phyloP scores from a whole-genome alignment of 2,329 filamentous ascomycete species.

The Colletotrichum orchidophilum region DNA sequence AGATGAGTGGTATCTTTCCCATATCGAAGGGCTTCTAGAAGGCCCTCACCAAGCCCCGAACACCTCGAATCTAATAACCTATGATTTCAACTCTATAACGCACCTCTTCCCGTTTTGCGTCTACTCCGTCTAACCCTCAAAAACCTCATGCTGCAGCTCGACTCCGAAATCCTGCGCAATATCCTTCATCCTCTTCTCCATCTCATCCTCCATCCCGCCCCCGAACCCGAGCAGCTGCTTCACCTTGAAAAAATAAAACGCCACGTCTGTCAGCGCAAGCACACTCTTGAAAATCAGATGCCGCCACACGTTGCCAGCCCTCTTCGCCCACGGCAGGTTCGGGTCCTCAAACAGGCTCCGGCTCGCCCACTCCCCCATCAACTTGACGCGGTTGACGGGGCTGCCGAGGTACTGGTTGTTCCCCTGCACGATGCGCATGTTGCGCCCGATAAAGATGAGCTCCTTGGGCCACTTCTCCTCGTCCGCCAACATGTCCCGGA shows the following conservation, averaged over 20 bases:
- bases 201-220: conserved; percentile 91
- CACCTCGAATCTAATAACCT: background rate
- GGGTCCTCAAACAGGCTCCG: conserved; percentile 81
- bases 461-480: conserved; percentile 91
- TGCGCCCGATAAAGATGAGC: conserved; percentile 90
- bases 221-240: conserved; percentile 81
- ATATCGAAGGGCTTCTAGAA: background rate
- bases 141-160: conserved; percentile 87
- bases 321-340: conserved; percentile 69
- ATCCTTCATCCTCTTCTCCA: conserved; percentile 85
- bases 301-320: conserved; percentile 74
- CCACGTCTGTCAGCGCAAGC: conserved; percentile 78
- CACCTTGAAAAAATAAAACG: conserved; percentile 84
- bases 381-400: conserved; percentile 92
- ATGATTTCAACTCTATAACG: background rate
- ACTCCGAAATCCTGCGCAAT: conserved; percentile 93
- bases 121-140: conserved; percentile 74
- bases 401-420: conserved; percentile 92
- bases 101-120: too few relatives aligned
- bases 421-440: conserved; percentile 91
- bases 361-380: conserved; percentile 91
- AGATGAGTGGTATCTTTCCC: conserved; percentile 11
- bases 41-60: background rate
- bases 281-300: conserved; percentile 87
- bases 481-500: conserved; percentile 78